phyloP scores from a whole-genome alignment of 2,329 filamentous ascomycete species.

The Xylariaceae sp. region DNA sequence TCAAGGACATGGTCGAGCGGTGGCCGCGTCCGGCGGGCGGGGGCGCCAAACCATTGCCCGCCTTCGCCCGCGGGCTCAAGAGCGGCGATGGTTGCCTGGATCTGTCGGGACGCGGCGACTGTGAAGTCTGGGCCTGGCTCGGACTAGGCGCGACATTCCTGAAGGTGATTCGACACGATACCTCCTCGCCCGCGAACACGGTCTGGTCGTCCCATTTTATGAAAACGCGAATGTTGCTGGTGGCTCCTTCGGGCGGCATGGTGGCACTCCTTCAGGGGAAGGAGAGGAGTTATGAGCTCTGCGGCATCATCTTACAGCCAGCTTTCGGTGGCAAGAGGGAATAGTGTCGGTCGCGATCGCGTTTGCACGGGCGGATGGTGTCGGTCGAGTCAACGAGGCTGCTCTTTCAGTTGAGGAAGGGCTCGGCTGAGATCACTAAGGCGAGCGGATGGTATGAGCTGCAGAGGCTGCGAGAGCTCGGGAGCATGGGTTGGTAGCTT shows the following conservation, averaged over 20 bases:
- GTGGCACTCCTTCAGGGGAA: slow-evolving; percentile 28
- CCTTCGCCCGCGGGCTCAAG: slow-evolving; percentile 32
- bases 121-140: slow-evolving; percentile 21
- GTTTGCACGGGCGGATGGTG: too few relatives aligned
- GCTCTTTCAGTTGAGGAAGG: too few relatives aligned
- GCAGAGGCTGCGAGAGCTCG: too few relatives aligned
- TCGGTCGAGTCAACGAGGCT: too few relatives aligned
- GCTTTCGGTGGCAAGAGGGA: too few relatives aligned
- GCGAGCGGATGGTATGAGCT: too few relatives aligned
- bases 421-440: too few relatives aligned
- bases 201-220: slow-evolving; percentile 91
- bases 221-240: slow-evolving; percentile 81
- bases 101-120: slow-evolving; percentile 27
- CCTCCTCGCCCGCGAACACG: slow-evolving; percentile 92
- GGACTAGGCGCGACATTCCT: slow-evolving; percentile 63
- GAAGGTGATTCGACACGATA: slow-evolving; percentile 94
- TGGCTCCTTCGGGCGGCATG: slow-evolving; percentile 40
- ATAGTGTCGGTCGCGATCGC: too few relatives aligned
- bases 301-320: slow-evolving; percentile 18
- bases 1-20: slow-evolving; percentile 60
- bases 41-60: slow-evolving; percentile 37
- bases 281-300: slow-evolving; percentile 22
- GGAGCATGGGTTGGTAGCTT: too few relatives aligned
- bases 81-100: slow-evolving; percentile 35
- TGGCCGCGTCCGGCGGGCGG: slow-evolving; percentile 48